Base-by-base conservation (phyloP, 495 filamentous ascomycete species). In the Hypoxylon lenormandii region DNA sequence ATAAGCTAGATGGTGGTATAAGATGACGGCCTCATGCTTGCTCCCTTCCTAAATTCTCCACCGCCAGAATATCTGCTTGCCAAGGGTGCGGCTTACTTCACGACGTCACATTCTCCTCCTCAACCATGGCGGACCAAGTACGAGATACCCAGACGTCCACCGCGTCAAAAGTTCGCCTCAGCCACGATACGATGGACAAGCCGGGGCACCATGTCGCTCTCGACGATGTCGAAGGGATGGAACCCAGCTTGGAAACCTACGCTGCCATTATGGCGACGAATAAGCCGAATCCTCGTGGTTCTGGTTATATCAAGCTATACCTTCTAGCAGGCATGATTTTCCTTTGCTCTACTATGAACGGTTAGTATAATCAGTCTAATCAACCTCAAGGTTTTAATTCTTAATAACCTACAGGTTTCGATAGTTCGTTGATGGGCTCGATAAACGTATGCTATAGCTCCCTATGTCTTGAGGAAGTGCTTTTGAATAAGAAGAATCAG, bases 341-440 rank as follows among this genome's bases (percentile, higher is more conserved):
- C 19, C 68, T 78, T 30, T 75, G 74, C 42, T 70, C 69, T 45
- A 75, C 69, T 11, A 70, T 75, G 58, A 76, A 74, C 21, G 76
- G 76, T 67, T 19, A 69, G 67, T 64, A 53, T 40, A 6, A 5
- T 10, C 13, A 13, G 3, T 4, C 5, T 19, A 1, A 5, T 30
- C 5, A 7, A 37, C 13, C 51, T 16, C 12, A 15, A 46, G 28
- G 23, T 4, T 13, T 33, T 11, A 1, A 22, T 52, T 52, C 3
- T 54, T 74, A 13, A 75, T 36, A 16, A 6, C 15, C 1, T 23
- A 4, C 30, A 75, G 73, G 73, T 8, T 75, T 75, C 21, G 76
- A 78, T 19, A 72, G 74, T 18, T 75, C 74, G 19, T 37, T 78
- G 8, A 78, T 78, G 76, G 70, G 75, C 46, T 73, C 71, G 16